Base-by-base conservation (phyloP, 768 basidiomycete genomes). In the Mycena galericulata region DNA sequence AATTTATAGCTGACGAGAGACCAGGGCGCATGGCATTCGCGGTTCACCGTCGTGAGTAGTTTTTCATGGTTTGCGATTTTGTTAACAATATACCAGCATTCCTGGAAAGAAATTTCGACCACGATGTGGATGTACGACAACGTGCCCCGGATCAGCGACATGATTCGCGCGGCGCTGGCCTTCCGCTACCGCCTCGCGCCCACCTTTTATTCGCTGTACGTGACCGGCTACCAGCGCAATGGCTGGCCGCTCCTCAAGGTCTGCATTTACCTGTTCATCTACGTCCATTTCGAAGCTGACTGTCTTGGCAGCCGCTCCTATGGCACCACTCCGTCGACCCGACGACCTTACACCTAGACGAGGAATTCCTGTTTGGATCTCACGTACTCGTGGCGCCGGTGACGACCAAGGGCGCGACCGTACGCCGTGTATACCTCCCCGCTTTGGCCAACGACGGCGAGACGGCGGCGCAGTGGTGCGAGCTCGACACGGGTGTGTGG, bases 61-160 rank as follows among this genome's bases (percentile, higher is more conserved):
- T 49, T 24, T 38, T 62, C 47, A 5, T n/a, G 32, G 11, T 32
- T 18, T 27, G n/a, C 38, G 18, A 18, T 22, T 4, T n/a, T 29
- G 30, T 22, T 62, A 30, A 61, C 26, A 10, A 4, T 20, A 17
- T 26, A 2, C 30, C 20, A 72, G 70, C 70, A 72, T 62, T 72
- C 70, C 10, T 72, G 70, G 70, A 72, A 72, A 32, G 70, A 68
- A 12, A 47, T 58, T 15, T 72, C 70, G 40, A 72, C 70, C 11
- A 72, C 70, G 29, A 17, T 72, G 63, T 72, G 70, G 70, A 72
- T 72, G 70, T 68, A 72, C 49, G 62, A 72, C 55, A 53, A 68
- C 24, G 59, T 72, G 18, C 70, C 67, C 12, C 67, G 67, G 34
- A 65, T 72, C 22, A 72, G 62, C 50, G 67, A 65, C 26, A 54